phyloP scores from a whole-genome alignment of 495 filamentous ascomycete genomes.

The Letharia lupina region DNA sequence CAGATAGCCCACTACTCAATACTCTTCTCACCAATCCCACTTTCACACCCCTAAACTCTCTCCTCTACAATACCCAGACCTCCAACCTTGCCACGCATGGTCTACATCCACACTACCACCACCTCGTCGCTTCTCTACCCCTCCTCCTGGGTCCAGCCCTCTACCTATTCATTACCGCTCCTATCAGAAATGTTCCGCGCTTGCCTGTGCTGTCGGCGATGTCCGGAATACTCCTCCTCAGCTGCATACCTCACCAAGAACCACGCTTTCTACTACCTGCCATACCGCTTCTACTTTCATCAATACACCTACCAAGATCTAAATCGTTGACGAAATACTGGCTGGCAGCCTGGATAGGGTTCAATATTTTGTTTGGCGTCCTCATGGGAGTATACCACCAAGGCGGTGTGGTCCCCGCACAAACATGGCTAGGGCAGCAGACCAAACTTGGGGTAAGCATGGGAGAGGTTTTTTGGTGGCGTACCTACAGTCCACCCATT shows the following conservation, averaged over 20 bases:
- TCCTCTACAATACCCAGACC: constrained; percentile 71
- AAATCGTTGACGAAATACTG: constrained; percentile 43
- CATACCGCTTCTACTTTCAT: constrained; percentile 81
- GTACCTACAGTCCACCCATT: constrained; percentile 87
- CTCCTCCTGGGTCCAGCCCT: constrained; percentile 85
- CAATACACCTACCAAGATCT: constrained; percentile 59
- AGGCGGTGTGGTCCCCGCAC: constrained; percentile 79
- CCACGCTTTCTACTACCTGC: constrained; percentile 85
- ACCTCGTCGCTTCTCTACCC: constrained; percentile 75
- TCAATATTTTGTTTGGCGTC: constrained; percentile 69
- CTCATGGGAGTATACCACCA: constrained; percentile 94
- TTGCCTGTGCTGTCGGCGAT: constrained; percentile 67
- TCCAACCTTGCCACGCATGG: constrained; percentile 83
- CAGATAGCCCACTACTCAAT: constrained; percentile 41
- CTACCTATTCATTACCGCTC: constrained; percentile 51
- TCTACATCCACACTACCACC: constrained; percentile 85
- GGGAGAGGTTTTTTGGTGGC: constrained; percentile 88
- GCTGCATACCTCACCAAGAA: constrained; percentile 87
- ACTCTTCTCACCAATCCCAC: constrained; percentile 48
- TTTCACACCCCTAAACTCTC: constrained; percentile 85
- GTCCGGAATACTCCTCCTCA: constrained; percentile 70
- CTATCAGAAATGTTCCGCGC: constrained; percentile 43
- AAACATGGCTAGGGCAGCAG: constrained; percentile 41
- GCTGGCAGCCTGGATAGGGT: constrained; percentile 65
- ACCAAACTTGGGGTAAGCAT: constrained; percentile 37